These are phyloP conservation scores for Stagonosporopsis rhizophila DNA, from an alignment of 2,329 filamentous ascomycete genomes.

Conservation along the genomic window DNA sequence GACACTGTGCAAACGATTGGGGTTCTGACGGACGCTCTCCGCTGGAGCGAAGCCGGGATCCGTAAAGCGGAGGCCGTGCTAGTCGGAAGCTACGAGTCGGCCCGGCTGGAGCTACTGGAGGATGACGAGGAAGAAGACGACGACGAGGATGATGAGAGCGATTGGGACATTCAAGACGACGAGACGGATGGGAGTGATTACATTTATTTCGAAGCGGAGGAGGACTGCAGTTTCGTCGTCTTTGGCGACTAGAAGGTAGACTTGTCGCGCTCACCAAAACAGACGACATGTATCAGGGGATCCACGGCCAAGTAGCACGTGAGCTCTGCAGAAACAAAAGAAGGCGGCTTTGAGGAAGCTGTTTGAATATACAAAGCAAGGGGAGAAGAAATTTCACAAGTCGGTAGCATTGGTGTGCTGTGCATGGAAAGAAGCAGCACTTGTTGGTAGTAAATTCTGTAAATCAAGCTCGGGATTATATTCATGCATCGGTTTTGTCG, in stretches of 20 bases:
- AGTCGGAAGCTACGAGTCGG: constrained; percentile 12
- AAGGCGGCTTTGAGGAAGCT: not conserved
- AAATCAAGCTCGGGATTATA: not conserved
- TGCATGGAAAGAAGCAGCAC: not conserved
- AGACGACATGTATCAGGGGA: not conserved
- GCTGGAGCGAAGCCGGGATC: constrained; percentile 7
- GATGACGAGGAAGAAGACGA: constrained; percentile 12
- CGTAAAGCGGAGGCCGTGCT: constrained; percentile 8
- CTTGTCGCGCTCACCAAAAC: not conserved
- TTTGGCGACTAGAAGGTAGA: constrained; percentile 18
- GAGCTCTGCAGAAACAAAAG: not conserved
- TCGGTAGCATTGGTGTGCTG: not conserved
- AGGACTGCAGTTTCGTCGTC: constrained; percentile 32
- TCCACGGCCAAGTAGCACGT: constrained; percentile 12
- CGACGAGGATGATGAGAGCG: constrained; percentile 26
- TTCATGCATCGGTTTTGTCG: not conserved
- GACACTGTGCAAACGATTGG: constrained; percentile 8
- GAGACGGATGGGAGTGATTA: constrained; percentile 19
- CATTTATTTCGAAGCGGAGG: constrained; percentile 26
- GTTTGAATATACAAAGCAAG: not conserved
- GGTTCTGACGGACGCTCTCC: constrained; percentile 9
- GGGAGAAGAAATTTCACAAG: not conserved
- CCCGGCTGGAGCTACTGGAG: not conserved
- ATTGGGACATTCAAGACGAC: constrained; percentile 35
- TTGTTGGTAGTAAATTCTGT: not conserved